Evolutionary conservation across 139 green algal genomes (phyloP), one percentile per base, ranked within the genome.

Genomic region (Closterium sp.): DNA sequence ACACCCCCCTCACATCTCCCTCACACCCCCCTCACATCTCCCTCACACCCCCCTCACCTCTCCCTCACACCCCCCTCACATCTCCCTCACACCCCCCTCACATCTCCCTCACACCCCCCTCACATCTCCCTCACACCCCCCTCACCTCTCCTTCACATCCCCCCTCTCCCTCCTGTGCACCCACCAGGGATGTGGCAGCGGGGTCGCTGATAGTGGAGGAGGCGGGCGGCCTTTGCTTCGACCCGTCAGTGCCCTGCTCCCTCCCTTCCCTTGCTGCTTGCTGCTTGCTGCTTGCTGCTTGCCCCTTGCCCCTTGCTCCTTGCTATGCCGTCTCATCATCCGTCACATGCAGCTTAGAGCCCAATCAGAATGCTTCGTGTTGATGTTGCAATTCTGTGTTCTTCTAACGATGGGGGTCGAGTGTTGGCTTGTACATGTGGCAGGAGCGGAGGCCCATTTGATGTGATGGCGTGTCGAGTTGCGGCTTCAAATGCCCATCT

Each of bases 171-270:
- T 85, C 9, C 30, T 7, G 34, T 24, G 34, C 19, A 79, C 62
- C 1, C 62, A 27, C 17, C 91, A 93, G 91, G 91, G 91, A 93
- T 29, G 91, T 93, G 21, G 91, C 91, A 89, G 91, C 91, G 86
- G 91, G 91, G 31, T 38, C 88, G 4, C 24, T 93, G 27, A 88
- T 93, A 9, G 13, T 94, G 30, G n/a, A 89, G 30, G 88, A 92
- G 22, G 91, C 88, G 7, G 91, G 88, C 17, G 87, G 91, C 27
- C 32, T 73, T 4, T 90, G 91, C 30, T 90, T 85, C 32, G 88
- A 92, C n/a, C 91, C 91, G 88, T 94, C 32, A 89, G 88, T 94
- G n/a, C 22, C 85, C 28, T 93, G 11, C 32, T 6, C 17, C 31
- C 73, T 88, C n/a, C 38, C 34, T 30, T n/a, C 31, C 3, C 90